phyloP scores from a whole-genome alignment of 139 green algal genomes.

The Chara braunii region DNA sequence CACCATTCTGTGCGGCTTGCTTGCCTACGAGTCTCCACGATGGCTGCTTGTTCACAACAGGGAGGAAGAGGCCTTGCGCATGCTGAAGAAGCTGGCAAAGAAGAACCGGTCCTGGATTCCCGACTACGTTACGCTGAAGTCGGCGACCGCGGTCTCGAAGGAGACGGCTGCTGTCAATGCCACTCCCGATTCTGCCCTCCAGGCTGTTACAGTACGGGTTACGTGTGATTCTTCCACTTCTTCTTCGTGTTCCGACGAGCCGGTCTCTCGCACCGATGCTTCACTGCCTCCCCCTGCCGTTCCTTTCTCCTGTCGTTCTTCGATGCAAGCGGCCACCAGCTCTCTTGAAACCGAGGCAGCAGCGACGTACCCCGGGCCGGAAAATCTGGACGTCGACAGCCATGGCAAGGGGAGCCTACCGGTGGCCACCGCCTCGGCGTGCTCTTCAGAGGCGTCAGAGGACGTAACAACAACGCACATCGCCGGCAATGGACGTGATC shows the following conservation, averaged over 20 bases:
- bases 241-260: no score
- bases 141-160: no score
- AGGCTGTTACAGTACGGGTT: not conserved
- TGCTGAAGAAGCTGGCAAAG: not conserved
- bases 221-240: not conserved
- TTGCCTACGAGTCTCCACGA: slow-evolving; percentile 6
- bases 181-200: no score
- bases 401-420: no score
- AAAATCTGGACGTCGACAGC: no score
- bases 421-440: no score
- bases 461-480: no score
- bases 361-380: no score
- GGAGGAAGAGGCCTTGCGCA: not conserved
- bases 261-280: not conserved
- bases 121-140: not conserved
- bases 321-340: not conserved
- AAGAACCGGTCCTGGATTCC: not conserved
- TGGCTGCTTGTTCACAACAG: slow-evolving; percentile 1
- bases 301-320: not conserved
- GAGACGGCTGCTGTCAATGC: no score
- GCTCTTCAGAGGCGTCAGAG: no score
- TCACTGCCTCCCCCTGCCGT: not conserved
- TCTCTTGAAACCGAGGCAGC: slow-evolving; percentile 1
- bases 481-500: no score
- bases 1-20: not conserved